Conservation (phyloP, 768 basidiomycete species). For the Lentinula detonsa region DNA sequence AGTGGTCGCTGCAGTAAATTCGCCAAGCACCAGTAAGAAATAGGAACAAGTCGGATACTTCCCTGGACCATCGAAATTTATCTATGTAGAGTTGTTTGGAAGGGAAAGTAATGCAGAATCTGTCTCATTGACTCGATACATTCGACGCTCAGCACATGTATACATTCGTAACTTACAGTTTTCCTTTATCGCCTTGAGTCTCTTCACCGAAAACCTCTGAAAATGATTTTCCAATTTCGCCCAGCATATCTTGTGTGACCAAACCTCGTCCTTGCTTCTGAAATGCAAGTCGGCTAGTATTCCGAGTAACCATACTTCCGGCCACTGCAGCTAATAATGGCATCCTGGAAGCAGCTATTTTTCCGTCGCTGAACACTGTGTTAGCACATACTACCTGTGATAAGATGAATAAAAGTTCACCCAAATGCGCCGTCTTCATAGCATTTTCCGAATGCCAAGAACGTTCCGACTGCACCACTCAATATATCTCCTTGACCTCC, state of each 20-base stretch:
- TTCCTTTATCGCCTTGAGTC: slow-evolving; percentile 31
- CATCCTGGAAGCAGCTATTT: slow-evolving; percentile 55
- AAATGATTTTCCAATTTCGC: slow-evolving; percentile 64
- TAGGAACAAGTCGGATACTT: not conserved
- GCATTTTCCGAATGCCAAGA: slow-evolving; percentile 93
- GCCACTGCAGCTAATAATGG: slow-evolving; percentile 83
- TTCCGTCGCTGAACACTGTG: slow-evolving; percentile 36
- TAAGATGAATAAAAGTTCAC: slow-evolving; percentile 32
- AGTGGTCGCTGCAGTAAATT: too few relatives aligned
- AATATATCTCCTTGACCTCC: slow-evolving; percentile 97
- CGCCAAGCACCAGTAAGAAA: not conserved
- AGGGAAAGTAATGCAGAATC: not conserved
- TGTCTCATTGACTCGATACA: not conserved
- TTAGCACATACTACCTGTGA: not conserved
- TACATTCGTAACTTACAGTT: slow-evolving; percentile 18
- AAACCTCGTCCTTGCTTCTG: slow-evolving; percentile 70
- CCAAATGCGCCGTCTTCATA: slow-evolving; percentile 83
- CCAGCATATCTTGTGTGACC: slow-evolving; percentile 75
- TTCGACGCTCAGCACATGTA: too few relatives aligned
- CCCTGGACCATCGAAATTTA: not conserved
- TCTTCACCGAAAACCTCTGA: slow-evolving; percentile 62
- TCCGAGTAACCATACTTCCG: slow-evolving; percentile 85
- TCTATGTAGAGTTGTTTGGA: not conserved
- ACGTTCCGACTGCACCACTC: slow-evolving; percentile 80
- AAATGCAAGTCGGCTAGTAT: slow-evolving; percentile 75